Evolutionary conservation across 2,329 filamentous ascomycete genomes (phyloP).

Genomic region (Colletotrichum cuscutae): DNA sequence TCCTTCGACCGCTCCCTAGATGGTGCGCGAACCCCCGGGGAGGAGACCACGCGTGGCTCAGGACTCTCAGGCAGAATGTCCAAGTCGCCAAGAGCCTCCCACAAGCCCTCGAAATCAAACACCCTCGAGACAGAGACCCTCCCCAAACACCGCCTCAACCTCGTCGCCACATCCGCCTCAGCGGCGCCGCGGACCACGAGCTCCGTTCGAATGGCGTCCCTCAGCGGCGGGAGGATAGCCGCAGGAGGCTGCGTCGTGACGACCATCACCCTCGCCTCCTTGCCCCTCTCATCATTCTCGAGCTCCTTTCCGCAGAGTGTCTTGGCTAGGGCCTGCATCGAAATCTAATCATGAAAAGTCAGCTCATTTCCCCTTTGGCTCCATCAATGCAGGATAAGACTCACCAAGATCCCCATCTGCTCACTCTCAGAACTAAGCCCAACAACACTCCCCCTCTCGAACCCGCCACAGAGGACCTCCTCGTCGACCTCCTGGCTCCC

Average conservation of each 20-base stretch:
- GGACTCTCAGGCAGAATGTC: constrained; percentile 38
- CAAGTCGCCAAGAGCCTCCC: constrained; percentile 66
- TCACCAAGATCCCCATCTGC: constrained; percentile 58
- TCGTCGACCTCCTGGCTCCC: constrained; percentile 62
- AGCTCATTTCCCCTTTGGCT: neutral
- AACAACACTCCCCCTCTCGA: constrained; percentile 62
- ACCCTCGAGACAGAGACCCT: constrained; percentile 64
- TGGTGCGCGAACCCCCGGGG: too few species aligned
- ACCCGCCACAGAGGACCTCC: constrained; percentile 56
- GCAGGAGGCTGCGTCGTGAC: constrained; percentile 59
- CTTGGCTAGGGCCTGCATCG: constrained; percentile 58
- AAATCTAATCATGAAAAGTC: constrained; percentile 47
- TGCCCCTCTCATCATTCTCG: neutral
- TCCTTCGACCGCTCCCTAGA: constrained; percentile 6
- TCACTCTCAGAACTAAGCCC: constrained; percentile 65
- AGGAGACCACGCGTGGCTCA: neutral
- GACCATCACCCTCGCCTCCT: constrained; percentile 49
- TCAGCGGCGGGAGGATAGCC: constrained; percentile 53
- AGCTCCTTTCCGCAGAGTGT: constrained; percentile 45
- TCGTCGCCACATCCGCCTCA: constrained; percentile 34
- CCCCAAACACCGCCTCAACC: constrained; percentile 54
- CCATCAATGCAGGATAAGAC: constrained; percentile 36
- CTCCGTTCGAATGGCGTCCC: constrained; percentile 52
- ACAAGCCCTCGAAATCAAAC: constrained; percentile 68
- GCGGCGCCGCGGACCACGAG: constrained; percentile 38